A percentile compares a stretch with the other conserved stretches of the same genome.
phyloP scores from a whole-genome alignment of 352 stramenopile species.

The Phytopythium helicoides region DNA sequence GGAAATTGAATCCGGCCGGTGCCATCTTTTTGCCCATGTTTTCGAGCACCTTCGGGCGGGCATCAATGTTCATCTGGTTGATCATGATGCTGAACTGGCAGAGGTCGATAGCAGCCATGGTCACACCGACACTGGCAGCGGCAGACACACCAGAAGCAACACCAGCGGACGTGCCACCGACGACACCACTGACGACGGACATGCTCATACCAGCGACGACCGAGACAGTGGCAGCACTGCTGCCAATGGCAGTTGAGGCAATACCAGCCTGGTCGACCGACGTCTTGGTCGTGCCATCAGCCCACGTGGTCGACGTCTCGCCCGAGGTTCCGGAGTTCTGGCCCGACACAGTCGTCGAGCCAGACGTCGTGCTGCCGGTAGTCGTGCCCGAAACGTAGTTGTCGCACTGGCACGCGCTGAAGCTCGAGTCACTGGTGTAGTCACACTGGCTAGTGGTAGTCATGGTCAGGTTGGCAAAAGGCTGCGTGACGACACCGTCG shows the following conservation, averaged over 20 bases:
- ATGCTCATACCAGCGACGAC: slow-evolving; percentile 60
- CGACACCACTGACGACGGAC: slow-evolving; percentile 55
- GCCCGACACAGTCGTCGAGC: slow-evolving; percentile 9
- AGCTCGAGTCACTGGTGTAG: slow-evolving; percentile 57
- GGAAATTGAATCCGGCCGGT: slow-evolving; percentile 56
- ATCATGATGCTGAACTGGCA: slow-evolving; percentile 85
- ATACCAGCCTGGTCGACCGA: slow-evolving; percentile 73
- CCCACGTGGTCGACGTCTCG: slow-evolving; percentile 69
- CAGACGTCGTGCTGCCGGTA: slow-evolving; percentile 13
- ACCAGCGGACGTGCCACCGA: slow-evolving; percentile 52
- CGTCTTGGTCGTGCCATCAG: slow-evolving; percentile 50
- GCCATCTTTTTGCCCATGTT: slow-evolving; percentile 77
- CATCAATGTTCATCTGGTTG: slow-evolving; percentile 83
- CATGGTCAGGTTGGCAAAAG: slow-evolving; percentile 58
- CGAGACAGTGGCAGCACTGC: slow-evolving; percentile 56
- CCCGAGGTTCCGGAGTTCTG: slow-evolving; percentile 10
- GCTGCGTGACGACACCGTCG: slow-evolving; percentile 26
- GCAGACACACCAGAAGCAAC: slow-evolving; percentile 57
- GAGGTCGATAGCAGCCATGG: slow-evolving; percentile 67
- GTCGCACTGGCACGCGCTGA: slow-evolving; percentile 57
- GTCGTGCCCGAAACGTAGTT: slow-evolving; percentile 25
- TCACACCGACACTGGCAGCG: slow-evolving; percentile 60
- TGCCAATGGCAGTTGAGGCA: slow-evolving; percentile 44
- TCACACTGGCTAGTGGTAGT: slow-evolving; percentile 45
- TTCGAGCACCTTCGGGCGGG: slow-evolving; percentile 65